Base-by-base conservation (phyloP, 78 protist species). In the Chrysochromulina parva region DNA sequence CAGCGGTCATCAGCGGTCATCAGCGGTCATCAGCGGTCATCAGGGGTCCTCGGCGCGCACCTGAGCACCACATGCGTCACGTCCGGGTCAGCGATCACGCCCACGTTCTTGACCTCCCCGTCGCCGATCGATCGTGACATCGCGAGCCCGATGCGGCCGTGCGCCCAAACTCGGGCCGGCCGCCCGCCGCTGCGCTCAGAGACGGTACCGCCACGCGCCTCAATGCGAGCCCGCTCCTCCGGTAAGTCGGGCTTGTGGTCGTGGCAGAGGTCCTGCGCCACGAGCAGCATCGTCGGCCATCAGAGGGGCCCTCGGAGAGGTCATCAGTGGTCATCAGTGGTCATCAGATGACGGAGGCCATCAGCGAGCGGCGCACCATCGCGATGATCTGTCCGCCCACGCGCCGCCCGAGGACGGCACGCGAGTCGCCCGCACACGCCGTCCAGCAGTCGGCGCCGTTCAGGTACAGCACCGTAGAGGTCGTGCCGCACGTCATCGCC, bases 171-270 rank as follows among this genome's bases (percentile, higher is more conserved):
- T 10, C 65, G 67, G 5, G 88, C 48, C n/a, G 67, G 88, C 65
- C 3, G 4, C 11, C 2, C 5, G 53, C 60, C 19, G 67, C 28
- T 0, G 28, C 6, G 38, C 26, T 14, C 26, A 11, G 20, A 0
- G 48, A 69, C 90, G 48, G 3, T 9, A 55, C 85, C 91, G 47
- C 82, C 91, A 3, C 47, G 19, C 76, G 1, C 17, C 58, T 69
- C 85, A 7, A 89, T 69, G 50, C 91, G 82, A 54, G 6, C 59
- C 14, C 38, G 24, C 86, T 89, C 91, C 26, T 59, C 47, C 48
- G 57, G 62, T 0, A 3, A 47, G 76, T 71, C 84, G 7, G 85
- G 85, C 87, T 89, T 89, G 87, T 71, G 85, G 74, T 89, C 92
- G 48, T 28, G 28, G 6, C 86, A 71, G 24, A 89, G 85, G 53